Evolutionary conservation across 768 basidiomycete genomes (phyloP).

Genomic region (Thelephora ganbajun): DNA sequence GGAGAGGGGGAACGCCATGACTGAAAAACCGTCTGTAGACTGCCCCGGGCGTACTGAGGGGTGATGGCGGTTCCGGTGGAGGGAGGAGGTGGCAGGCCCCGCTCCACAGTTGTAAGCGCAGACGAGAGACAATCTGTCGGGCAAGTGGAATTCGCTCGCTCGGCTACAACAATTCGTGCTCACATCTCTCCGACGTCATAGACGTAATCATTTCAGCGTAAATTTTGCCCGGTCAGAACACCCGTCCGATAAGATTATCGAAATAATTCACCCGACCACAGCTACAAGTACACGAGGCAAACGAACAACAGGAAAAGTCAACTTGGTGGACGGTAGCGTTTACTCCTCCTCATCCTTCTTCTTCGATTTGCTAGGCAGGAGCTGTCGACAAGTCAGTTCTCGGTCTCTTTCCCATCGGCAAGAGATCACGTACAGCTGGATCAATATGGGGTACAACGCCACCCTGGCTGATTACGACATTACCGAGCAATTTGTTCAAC

Average conservation of each 20-base stretch:
- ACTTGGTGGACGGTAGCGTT: slow-evolving; percentile 6
- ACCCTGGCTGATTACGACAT: slow-evolving; percentile 84
- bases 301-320: too few species aligned
- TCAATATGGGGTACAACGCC: slow-evolving; percentile 73
- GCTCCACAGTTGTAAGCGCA: too few species aligned
- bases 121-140: too few species aligned
- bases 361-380: slow-evolving; percentile 29
- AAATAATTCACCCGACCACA: slow-evolving; percentile 2
- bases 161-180: too few species aligned
- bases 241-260: too few species aligned
- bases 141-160: too few species aligned
- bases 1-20: not conserved
- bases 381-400: slow-evolving; percentile 11
- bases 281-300: too few species aligned
- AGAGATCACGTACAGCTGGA: slow-evolving; percentile 15
- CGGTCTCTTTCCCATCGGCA: not conserved
- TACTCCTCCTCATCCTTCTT: slow-evolving; percentile 39
- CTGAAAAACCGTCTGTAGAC: not conserved
- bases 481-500: slow-evolving; percentile 69
- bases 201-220: too few species aligned
- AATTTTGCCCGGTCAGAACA: too few species aligned
- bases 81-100: too few species aligned
- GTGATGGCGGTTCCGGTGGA: not conserved
- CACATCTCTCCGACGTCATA: too few species aligned
- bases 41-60: not conserved